Conservation (phyloP, 768 basidiomycete genomes). For the Boletus bicolor region DNA sequence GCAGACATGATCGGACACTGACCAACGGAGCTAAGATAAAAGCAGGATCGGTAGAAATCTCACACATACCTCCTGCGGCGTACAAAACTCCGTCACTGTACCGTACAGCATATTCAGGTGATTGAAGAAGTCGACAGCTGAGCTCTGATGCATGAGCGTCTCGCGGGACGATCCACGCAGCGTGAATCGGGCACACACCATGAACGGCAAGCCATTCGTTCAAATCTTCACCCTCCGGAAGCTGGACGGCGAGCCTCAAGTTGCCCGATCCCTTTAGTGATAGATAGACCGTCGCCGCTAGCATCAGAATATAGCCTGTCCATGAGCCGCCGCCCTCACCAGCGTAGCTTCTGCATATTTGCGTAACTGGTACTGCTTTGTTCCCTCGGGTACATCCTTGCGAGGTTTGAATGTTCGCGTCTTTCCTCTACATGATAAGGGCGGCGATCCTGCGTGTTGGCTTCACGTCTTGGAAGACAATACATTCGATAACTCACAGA, state of each 20-base stretch:
- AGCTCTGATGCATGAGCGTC: constrained; percentile 1
- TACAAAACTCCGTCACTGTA: constrained; percentile 97
- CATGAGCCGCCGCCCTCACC: constrained; percentile 37
- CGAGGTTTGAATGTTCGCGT: constrained; percentile 95
- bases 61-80: constrained; percentile 73
- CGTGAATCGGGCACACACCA: constrained; percentile 47
- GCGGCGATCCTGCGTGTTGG: constrained; percentile 9
- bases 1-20: constrained; percentile 98
- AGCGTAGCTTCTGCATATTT: constrained; percentile 97
- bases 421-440: constrained; percentile 60
- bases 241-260: constrained; percentile 82
- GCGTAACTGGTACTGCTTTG: constrained; percentile 96
- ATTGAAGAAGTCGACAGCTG: constrained; percentile 99
- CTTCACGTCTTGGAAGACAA: constrained; percentile 6
- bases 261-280: constrained; percentile 85
- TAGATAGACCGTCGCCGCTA: not conserved
- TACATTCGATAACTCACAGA: constrained; percentile 50
- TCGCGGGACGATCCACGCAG: not conserved
- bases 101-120: constrained; percentile 99
- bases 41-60: not conserved
- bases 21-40: constrained; percentile 7
- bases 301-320: constrained; percentile 11
- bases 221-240: constrained; percentile 95
- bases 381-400: constrained; percentile 92
- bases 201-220: constrained; percentile 99